phyloP scores from a whole-genome alignment of 805 yeast genomes.

The Pichia gijzeniarum region DNA sequence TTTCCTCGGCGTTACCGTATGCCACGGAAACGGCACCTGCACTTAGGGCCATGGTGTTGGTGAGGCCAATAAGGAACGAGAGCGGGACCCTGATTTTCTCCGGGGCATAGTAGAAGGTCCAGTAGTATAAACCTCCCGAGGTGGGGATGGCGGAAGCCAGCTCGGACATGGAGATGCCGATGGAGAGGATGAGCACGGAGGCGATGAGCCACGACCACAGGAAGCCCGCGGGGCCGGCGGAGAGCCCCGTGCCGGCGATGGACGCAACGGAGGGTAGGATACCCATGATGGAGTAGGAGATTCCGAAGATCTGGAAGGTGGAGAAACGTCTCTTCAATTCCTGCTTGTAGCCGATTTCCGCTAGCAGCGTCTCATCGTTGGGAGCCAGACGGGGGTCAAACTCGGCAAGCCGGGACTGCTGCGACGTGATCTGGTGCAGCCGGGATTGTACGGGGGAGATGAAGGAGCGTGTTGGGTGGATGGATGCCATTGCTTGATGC shows the following conservation, averaged over 20 bases:
- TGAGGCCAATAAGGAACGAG: constrained; percentile 58
- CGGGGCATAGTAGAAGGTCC: constrained; percentile 66
- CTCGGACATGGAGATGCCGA: constrained; percentile 62
- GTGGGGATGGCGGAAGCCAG: constrained; percentile 68
- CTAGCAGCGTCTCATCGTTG: constrained; percentile 33
- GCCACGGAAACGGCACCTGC: constrained; percentile 63
- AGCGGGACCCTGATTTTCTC: constrained; percentile 42
- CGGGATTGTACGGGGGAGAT: no score
- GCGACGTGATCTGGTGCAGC: no score
- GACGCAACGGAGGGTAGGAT: constrained; percentile 59
- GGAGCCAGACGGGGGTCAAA: constrained; percentile 21
- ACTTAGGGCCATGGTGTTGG: constrained; percentile 60
- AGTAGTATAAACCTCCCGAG: constrained; percentile 66
- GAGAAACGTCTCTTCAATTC: constrained; percentile 58
- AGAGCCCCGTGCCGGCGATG: constrained; percentile 43
- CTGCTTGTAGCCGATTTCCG: constrained; percentile 64
- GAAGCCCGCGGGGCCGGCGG: constrained; percentile 58
- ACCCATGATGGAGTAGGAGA: constrained; percentile 70
- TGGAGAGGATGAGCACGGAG: constrained; percentile 44
- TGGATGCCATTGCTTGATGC: no score
- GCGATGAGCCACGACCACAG: constrained; percentile 71
- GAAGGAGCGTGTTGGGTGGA: no score
- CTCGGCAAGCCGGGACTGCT: no score
- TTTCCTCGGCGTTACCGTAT: constrained; percentile 60
- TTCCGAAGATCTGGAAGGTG: constrained; percentile 60